Base-by-base conservation (phyloP, 179 eudicot genomes). In the Spinacia oleracea region DNA sequence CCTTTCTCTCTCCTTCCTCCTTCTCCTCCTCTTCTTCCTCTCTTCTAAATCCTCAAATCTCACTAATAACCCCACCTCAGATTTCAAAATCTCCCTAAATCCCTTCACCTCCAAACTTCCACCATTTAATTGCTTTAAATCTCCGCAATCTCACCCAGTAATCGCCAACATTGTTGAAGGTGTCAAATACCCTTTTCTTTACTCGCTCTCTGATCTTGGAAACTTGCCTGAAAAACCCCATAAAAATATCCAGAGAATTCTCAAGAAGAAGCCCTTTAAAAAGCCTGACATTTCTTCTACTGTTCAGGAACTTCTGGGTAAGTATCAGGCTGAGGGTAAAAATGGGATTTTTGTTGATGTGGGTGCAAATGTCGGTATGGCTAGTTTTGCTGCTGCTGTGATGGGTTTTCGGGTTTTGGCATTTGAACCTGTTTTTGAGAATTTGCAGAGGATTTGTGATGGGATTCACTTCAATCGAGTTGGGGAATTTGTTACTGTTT, bases 281-380 rank as follows among this genome's bases (percentile, higher is more conserved):
- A 81, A 86, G 35, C 96, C 99, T 35, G 96, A 92, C 16, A 92
- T 96, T 25, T 93, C 97, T 42, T 87, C 6, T 2, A 89, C 96
- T 10, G 82, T 96, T 38, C 98, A 96, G 83, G 93, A 83, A 5
- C 64, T 92, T 62, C 21, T 94, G 83, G 96, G 81, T 42, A 82
- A 78, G 84, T 81, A 85, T 86, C 77, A 21, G 71, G 84, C 59
- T 1, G 81, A 84, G 84, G 86, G 88, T 18, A 81, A 78, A 77
- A 74, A 46, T 70, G 99, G 99, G 35, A 72, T 88, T 31, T 88
- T 96, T 34, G 81, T 96, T 62, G 98, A 96, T 90, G 97, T 96
- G 9, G 99, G 99, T 27, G 98, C 94, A 4, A 96, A 96, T 92
- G 97, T 96, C 77, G 98, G 99, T 8, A 96, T 96, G 99, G 99